Evolutionary conservation across 2,329 filamentous ascomycete species (phyloP).

Genomic region (Thielaviopsis populi): DNA sequence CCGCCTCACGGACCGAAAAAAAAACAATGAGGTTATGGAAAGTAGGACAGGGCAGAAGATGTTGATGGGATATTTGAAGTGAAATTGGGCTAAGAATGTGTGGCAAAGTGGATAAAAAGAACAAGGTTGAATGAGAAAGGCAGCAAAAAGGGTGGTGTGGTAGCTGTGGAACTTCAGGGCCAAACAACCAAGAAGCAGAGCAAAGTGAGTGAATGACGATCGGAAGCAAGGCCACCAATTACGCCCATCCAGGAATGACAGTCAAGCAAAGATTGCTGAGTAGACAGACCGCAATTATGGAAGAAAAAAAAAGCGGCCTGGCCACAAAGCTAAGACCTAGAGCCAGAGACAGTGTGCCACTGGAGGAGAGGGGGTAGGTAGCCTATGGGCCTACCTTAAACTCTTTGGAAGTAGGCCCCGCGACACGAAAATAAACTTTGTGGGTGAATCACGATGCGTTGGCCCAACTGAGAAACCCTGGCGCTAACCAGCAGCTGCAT

Average conservation of each 20-base stretch:
- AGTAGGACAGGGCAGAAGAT: background rate
- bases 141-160: background rate
- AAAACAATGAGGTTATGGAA: background rate
- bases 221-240: constrained; percentile 1
- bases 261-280: background rate
- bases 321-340: background rate
- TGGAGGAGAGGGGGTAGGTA: background rate
- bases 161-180: background rate
- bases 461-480: background rate
- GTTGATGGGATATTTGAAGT: background rate
- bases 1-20: constrained; percentile 1
- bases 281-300: background rate
- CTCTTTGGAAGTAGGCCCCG: background rate
- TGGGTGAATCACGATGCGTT: constrained; percentile 5
- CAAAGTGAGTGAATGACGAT: background rate
- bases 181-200: background rate
- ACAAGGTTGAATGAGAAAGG: background rate
- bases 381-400: background rate
- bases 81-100: constrained; percentile 2
- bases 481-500: constrained; percentile 1
- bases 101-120: constrained; percentile 2
- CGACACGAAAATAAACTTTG: constrained; percentile 1
- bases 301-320: background rate
- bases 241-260: background rate
- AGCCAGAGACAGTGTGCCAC: background rate